phyloP scores from a whole-genome alignment of 2,329 filamentous ascomycete species.

The Mariannaea sp. region DNA sequence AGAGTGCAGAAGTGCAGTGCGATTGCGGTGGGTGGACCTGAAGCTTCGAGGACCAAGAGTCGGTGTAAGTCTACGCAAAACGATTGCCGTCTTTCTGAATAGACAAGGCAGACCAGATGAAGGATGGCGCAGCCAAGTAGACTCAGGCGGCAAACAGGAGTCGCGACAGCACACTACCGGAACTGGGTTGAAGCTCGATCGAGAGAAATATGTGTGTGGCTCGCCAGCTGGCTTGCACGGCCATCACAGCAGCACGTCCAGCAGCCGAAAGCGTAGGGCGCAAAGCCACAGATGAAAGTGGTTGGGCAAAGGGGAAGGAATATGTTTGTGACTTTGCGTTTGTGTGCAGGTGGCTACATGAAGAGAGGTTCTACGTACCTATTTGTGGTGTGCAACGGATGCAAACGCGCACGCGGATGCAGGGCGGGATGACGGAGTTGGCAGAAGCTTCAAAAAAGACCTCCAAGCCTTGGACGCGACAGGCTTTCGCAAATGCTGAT shows the following conservation, averaged over 20 bases:
- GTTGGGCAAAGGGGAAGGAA: slow-evolving; percentile 11
- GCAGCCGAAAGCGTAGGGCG: slow-evolving; percentile 9
- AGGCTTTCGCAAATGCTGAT: slow-evolving; percentile 25
- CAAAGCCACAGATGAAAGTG: slow-evolving; percentile 9
- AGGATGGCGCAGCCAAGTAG: slow-evolving; percentile 2
- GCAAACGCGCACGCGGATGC: slow-evolving; percentile 28
- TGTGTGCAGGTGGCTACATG: slow-evolving; percentile 12
- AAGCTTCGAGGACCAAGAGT: slow-evolving; percentile 29
- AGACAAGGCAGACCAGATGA: not conserved
- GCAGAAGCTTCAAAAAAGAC: slow-evolving; percentile 21
- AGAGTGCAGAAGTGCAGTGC: slow-evolving; percentile 9
- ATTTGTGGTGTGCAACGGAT: slow-evolving; percentile 29
- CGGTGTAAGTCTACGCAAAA: slow-evolving; percentile 31
- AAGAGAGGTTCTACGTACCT: slow-evolving; percentile 33
- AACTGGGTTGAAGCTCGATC: slow-evolving; percentile 18
- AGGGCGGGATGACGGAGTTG: slow-evolving; percentile 20
- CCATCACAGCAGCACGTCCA: slow-evolving; percentile 1
- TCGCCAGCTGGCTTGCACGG: not conserved
- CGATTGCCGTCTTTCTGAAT: not conserved
- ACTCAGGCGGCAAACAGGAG: slow-evolving; percentile 6
- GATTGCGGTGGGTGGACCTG: slow-evolving; percentile 11
- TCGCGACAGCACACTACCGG: slow-evolving; percentile 9
- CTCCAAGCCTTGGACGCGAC: slow-evolving; percentile 30
- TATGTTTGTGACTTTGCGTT: slow-evolving; percentile 1
- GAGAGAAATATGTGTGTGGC: slow-evolving; percentile 9